Conservation (phyloP, 495 filamentous ascomycete genomes). For the Aspergillus homomorphus region DNA sequence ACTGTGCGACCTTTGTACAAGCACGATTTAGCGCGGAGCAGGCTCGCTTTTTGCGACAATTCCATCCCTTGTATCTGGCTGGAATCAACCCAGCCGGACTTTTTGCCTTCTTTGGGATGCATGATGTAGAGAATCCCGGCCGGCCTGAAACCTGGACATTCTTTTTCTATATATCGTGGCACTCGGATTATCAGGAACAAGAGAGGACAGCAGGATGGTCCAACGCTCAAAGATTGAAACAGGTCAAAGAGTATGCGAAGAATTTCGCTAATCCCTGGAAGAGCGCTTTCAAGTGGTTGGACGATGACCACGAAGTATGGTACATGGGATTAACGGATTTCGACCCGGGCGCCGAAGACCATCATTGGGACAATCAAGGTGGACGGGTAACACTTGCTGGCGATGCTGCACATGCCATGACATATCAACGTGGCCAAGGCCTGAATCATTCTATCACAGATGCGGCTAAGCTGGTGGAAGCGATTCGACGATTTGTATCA, state of each 20-base stretch:
- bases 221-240: conserved; percentile 16
- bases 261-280: conserved; percentile 20
- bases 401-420: conserved; percentile 53
- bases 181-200: conserved; percentile 30
- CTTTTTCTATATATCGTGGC: conserved; percentile 34
- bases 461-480: conserved; percentile 37
- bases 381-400: conserved; percentile 47
- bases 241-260: conserved; percentile 22
- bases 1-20: conserved; percentile 35
- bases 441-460: conserved; percentile 48
- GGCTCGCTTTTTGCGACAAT: conserved; percentile 29
- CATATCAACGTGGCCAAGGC: conserved; percentile 47
- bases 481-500: conserved; percentile 25
- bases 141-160: conserved; percentile 46
- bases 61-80: conserved; percentile 26
- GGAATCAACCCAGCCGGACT: conserved; percentile 20
- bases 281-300: conserved; percentile 21
- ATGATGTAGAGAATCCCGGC: conserved; percentile 36
- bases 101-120: conserved; percentile 27
- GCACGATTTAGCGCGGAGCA: conserved; percentile 29
- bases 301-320: conserved; percentile 25
- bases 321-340: conserved; percentile 28
- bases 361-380: conserved; percentile 33
- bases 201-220: conserved; percentile 17
- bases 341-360: conserved; percentile 14